Percentiles rank a stretch among this genome's conserved stretches.
These are phyloP conservation scores for Melampsora americana DNA, from an alignment of 1,284 basidiomycete genomes.

Conservation along the genomic window DNA sequence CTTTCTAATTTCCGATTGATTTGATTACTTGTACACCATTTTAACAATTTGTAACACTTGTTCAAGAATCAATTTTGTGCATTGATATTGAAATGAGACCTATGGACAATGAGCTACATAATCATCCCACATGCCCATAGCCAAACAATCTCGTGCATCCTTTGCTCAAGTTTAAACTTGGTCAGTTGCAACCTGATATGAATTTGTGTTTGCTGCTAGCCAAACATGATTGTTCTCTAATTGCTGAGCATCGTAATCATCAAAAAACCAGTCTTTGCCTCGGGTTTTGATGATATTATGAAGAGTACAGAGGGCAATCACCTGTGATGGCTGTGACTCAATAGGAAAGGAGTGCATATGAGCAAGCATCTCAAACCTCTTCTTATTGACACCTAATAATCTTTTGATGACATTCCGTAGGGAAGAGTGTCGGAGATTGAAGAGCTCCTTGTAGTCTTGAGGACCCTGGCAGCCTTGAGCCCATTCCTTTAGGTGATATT, in stretches of 20 bases:
- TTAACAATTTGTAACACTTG: too few species aligned
- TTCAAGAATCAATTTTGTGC: too few species aligned
- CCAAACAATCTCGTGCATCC: too few species aligned
- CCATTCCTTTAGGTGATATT: constrained; percentile 57
- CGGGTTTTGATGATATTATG: background rate
- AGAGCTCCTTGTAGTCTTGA: background rate
- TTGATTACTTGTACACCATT: too few species aligned
- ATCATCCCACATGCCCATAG: too few species aligned
- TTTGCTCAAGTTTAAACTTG: too few species aligned
- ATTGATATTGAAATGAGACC: too few species aligned
- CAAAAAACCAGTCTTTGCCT: background rate
- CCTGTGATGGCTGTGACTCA: background rate
- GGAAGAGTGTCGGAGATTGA: background rate
- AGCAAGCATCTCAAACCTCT: background rate
- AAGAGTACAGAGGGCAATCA: background rate
- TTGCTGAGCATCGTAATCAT: background rate
- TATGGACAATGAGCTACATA: too few species aligned
- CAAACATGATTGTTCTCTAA: too few species aligned
- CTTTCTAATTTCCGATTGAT: too few species aligned
- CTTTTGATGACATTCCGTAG: background rate
- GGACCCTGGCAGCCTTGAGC: background rate
- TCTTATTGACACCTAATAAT: background rate
- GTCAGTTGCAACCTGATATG: too few species aligned
- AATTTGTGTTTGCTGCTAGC: too few species aligned
- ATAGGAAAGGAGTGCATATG: background rate